Evolutionary conservation across 257 asterid species (phyloP).

Genomic region (Petunia axillaris): DNA sequence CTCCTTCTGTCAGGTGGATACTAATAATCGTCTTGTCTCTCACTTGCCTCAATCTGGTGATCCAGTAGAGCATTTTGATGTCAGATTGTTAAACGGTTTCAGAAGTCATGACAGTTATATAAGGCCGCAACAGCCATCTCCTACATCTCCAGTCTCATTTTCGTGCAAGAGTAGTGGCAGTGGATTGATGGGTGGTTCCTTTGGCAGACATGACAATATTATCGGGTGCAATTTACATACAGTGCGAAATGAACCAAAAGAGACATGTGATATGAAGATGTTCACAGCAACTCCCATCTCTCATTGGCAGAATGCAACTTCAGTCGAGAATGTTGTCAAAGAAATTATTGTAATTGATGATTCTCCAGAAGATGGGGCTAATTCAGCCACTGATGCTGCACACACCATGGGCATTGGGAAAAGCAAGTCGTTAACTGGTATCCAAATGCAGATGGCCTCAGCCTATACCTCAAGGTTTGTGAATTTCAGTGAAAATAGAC

Average conservation of each 20-base stretch:
- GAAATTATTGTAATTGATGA: slow-evolving; percentile 57
- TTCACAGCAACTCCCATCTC: slow-evolving; percentile 28
- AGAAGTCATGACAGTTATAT: slow-evolving; percentile 35
- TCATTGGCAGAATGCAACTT: slow-evolving; percentile 29
- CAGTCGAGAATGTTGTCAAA: slow-evolving; percentile 36
- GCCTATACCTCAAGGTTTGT: slow-evolving; percentile 34
- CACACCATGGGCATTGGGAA: slow-evolving; percentile 26
- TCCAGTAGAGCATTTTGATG: slow-evolving; percentile 40
- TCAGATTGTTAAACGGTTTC: slow-evolving; percentile 43
- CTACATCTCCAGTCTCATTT: slow-evolving; percentile 41
- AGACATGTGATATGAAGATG: slow-evolving; percentile 36
- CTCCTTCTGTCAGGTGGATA: slow-evolving; percentile 34
- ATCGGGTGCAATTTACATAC: slow-evolving; percentile 37
- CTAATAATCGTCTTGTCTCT: slow-evolving; percentile 34
- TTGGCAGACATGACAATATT: slow-evolving; percentile 33
- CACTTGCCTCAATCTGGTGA: slow-evolving; percentile 32
- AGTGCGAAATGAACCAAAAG: slow-evolving; percentile 35
- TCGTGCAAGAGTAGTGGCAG: slow-evolving; percentile 35
- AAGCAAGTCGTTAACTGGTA: slow-evolving; percentile 29
- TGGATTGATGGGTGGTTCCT: slow-evolving; percentile 37
- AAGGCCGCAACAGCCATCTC: slow-evolving; percentile 34
- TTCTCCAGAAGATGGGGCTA: slow-evolving; percentile 42
- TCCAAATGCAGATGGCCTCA: slow-evolving; percentile 30
- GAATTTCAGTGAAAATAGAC: slow-evolving; percentile 42
- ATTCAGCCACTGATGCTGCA: background rate